Conservation (phyloP, 768 basidiomycete species). For the Phlebiopsis flavidoalba region DNA sequence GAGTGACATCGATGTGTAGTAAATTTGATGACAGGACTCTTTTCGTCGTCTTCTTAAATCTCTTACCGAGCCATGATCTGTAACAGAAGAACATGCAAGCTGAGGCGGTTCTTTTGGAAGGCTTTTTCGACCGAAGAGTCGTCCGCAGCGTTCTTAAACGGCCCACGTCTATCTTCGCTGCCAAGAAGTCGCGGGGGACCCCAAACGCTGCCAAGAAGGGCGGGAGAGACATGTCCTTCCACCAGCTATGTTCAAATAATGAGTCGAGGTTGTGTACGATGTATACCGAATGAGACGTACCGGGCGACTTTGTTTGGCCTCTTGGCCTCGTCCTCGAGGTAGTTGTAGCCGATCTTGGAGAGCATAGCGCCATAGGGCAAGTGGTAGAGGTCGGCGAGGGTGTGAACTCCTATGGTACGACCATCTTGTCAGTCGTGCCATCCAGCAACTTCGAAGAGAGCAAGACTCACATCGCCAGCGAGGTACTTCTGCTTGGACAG, state of each 20-base stretch:
- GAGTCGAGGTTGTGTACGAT: neutral
- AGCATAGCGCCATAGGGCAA: conserved; percentile 40
- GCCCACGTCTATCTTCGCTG: no score
- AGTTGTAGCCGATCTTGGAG: conserved; percentile 19
- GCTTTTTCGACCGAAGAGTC: no score
- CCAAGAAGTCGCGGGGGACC: no score
- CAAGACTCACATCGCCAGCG: conserved; percentile 26
- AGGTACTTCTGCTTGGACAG: conserved; percentile 39
- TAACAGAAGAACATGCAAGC: no score
- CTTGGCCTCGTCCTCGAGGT: conserved; percentile 25
- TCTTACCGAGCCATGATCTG: no score
- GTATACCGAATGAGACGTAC: neutral
- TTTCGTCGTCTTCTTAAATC: no score
- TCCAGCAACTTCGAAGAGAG: neutral
- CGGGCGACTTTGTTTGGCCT: conserved; percentile 37
- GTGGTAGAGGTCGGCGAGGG: conserved; percentile 57
- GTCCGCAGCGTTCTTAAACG: no score
- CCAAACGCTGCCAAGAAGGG: conserved; percentile 45
- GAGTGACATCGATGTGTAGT: no score
- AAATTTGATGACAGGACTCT: no score
- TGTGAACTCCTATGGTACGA: conserved; percentile 34
- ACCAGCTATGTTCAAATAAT: conserved; percentile 37
- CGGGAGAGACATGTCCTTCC: conserved; percentile 42
- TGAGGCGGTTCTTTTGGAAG: no score
- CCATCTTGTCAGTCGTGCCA: neutral